A percentile compares a stretch with the other conserved stretches of the same genome.
phyloP scores from a whole-genome alignment of 306 rosid species.

The Rosa persica region DNA sequence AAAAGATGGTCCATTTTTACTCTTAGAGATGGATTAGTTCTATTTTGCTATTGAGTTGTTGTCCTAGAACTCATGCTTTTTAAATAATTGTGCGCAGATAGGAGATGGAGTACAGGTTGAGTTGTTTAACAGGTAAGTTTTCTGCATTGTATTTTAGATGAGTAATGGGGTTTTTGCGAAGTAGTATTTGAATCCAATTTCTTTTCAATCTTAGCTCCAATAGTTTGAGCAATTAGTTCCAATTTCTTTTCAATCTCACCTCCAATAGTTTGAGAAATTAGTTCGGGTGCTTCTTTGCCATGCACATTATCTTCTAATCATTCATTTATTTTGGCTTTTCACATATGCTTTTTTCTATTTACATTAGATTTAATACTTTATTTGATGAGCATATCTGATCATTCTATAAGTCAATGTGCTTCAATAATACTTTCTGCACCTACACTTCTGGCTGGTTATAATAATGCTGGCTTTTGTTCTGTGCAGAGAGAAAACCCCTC shows the following conservation, averaged over 20 bases:
- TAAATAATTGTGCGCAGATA: slow-evolving; percentile 55
- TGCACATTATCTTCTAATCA: background rate
- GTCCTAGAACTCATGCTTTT: background rate
- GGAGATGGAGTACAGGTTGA: slow-evolving; percentile 96
- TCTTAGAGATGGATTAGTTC: background rate
- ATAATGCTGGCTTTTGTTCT: background rate
- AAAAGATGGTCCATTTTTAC: background rate
- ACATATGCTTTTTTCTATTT: background rate
- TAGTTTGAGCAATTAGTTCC: too few species aligned
- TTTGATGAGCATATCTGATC: background rate
- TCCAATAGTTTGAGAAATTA: background rate
- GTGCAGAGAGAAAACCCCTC: slow-evolving; percentile 54
- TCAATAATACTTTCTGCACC: background rate
- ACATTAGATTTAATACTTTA: background rate
- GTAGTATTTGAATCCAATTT: background rate
- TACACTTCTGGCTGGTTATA: background rate
- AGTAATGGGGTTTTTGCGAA: slow-evolving; percentile 12
- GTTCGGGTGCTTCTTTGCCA: background rate
- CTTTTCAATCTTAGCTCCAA: background rate
- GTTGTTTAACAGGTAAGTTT: slow-evolving; percentile 84
- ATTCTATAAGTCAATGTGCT: background rate
- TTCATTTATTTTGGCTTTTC: background rate
- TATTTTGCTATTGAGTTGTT: background rate
- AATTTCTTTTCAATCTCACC: background rate
- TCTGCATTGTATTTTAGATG: background rate